These are phyloP conservation scores for Fomitopsis pinicola DNA, from an alignment of 1,284 basidiomycete genomes.

Conservation along the genomic window DNA sequence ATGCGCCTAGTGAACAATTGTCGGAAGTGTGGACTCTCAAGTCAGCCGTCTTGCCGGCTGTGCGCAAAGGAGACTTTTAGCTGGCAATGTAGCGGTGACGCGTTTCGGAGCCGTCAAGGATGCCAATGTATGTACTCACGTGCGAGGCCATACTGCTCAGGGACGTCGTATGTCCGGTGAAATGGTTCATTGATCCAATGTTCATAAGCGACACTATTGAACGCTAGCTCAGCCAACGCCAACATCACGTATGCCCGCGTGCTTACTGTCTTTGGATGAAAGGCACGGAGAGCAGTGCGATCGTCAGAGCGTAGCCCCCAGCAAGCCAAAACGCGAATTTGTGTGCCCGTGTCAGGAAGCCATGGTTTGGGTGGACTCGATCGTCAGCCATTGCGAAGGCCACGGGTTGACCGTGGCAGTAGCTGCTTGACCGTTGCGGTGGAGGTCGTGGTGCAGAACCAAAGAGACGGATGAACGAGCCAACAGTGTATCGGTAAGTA, in stretches of 20 bases:
- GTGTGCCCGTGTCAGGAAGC: constrained; percentile 31
- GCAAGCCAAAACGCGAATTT: constrained; percentile 40
- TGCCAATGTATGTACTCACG: constrained; percentile 48
- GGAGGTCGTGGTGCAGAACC: background rate
- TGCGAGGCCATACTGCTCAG: constrained; percentile 78
- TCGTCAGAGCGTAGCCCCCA: constrained; percentile 47
- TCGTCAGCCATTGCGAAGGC: background rate
- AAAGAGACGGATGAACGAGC: too few relatives aligned
- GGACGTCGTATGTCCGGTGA: constrained; percentile 57
- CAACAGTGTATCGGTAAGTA: too few relatives aligned
- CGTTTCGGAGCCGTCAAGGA: background rate
- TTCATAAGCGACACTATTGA: constrained; percentile 52
- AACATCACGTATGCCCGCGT: background rate
- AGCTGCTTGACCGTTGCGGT: background rate
- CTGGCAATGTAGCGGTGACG: background rate
- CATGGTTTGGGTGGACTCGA: constrained; percentile 4
- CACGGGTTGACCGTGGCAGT: background rate
- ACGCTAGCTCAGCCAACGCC: constrained; percentile 22
- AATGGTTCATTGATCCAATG: constrained; percentile 66
- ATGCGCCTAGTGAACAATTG: constrained; percentile 78
- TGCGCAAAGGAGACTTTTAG: constrained; percentile 4
- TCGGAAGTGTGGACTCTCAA: constrained; percentile 71
- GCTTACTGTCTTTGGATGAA: constrained; percentile 72
- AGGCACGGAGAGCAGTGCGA: constrained; percentile 57
- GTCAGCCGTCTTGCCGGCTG: constrained; percentile 79